These are phyloP conservation scores for Globisporangium okanoganense DNA, from an alignment of 352 stramenopile species.

Conservation along the genomic window DNA sequence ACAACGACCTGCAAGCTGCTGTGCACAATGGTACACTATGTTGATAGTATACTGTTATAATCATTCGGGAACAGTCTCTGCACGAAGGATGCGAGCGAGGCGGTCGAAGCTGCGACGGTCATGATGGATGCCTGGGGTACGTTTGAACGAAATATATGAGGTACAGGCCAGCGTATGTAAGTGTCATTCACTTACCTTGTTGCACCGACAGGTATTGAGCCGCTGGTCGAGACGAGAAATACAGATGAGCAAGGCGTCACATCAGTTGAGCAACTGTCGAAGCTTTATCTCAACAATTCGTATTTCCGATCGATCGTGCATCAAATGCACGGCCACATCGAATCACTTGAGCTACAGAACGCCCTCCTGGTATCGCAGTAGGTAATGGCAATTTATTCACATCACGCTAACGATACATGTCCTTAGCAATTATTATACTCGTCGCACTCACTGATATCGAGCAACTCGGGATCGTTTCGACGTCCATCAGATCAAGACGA, in stretches of 20 bases:
- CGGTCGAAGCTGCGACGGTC: slow-evolving; percentile 23
- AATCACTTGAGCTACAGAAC: slow-evolving; percentile 8
- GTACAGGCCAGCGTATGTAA: background rate
- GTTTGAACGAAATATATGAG: background rate
- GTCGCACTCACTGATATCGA: background rate
- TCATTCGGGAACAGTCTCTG: slow-evolving; percentile 23
- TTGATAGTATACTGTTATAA: background rate
- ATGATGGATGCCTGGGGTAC: slow-evolving; percentile 52
- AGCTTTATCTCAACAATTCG: slow-evolving; percentile 26
- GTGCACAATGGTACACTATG: no score
- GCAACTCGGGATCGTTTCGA: background rate
- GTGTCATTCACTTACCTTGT: background rate
- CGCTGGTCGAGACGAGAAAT: slow-evolving; percentile 28
- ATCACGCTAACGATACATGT: background rate
- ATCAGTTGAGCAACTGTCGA: slow-evolving; percentile 22
- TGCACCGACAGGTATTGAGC: slow-evolving; percentile 29
- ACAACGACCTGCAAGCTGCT: background rate
- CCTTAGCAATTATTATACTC: background rate
- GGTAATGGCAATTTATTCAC: background rate
- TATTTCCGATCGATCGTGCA: slow-evolving; percentile 34
- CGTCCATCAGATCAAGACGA: background rate
- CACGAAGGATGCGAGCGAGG: slow-evolving; percentile 18
- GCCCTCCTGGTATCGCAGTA: background rate
- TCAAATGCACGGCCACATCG: slow-evolving; percentile 35
- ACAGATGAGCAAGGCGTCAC: background rate